Evolutionary conservation across 1,284 basidiomycete species (phyloP).

Genomic region (Trichosporon asahii): DNA sequence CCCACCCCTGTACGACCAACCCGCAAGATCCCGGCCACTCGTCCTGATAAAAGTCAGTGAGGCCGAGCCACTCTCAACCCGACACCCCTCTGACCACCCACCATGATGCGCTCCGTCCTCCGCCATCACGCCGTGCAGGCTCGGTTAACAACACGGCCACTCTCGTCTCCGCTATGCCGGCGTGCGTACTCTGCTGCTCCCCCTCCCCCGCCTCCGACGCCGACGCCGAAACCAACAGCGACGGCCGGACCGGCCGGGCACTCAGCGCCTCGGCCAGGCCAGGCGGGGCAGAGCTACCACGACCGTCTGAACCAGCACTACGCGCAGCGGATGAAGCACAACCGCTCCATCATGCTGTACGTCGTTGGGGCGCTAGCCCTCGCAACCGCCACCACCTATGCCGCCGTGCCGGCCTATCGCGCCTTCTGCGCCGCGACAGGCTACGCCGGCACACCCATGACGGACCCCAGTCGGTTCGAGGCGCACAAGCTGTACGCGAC

Average conservation of each 20-base stretch:
- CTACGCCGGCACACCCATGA: slow-evolving; percentile 90
- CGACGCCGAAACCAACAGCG: background rate
- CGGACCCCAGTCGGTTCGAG: slow-evolving; percentile 74
- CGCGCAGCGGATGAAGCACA: slow-evolving; percentile 35
- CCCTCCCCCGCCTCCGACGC: background rate
- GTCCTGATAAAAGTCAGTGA: background rate
- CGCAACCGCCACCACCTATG: slow-evolving; percentile 82
- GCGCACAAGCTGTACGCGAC: slow-evolving; percentile 76
- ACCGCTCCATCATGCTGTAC: slow-evolving; percentile 42
- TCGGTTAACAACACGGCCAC: background rate
- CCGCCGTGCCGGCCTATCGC: slow-evolving; percentile 93
- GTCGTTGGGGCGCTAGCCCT: slow-evolving; percentile 61
- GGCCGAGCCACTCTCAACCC: background rate
- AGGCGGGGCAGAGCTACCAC: background rate
- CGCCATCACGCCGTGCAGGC: too few relatives aligned
- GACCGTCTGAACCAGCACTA: slow-evolving; percentile 22
- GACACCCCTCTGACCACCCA: background rate
- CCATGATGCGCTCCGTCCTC: background rate
- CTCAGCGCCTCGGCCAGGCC: background rate
- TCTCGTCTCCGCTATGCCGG: background rate
- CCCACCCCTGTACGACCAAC: background rate
- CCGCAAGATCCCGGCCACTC: background rate
- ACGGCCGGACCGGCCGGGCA: too few relatives aligned
- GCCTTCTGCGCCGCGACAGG: slow-evolving; percentile 98
- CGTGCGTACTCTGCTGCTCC: background rate